Evolutionary conservation across 1,284 basidiomycete genomes (phyloP).

Genomic region (Pyrrhoderma noxium): DNA sequence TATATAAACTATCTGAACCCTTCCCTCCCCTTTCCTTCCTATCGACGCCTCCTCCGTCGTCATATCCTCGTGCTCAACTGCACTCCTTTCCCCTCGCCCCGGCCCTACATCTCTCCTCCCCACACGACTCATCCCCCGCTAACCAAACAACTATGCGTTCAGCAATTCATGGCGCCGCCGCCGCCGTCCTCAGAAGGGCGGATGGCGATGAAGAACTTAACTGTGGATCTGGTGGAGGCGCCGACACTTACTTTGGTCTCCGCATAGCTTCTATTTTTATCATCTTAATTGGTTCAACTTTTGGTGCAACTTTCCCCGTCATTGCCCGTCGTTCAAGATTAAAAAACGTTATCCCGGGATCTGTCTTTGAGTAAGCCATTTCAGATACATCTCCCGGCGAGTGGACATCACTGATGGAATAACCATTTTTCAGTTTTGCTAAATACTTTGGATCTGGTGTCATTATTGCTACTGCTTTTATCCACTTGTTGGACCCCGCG

Average conservation of each 20-base stretch:
- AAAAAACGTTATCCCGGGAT: slow-evolving; percentile 50
- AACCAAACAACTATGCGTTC: slow-evolving; percentile 5
- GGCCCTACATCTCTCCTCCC: too few relatives aligned
- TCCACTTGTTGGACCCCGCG: slow-evolving; percentile 77
- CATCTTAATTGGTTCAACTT: slow-evolving; percentile 63
- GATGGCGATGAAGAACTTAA: slow-evolving; percentile 22
- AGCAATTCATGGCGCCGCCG: not conserved
- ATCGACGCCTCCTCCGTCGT: not conserved
- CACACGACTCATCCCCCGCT: too few relatives aligned
- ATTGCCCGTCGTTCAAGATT: slow-evolving; percentile 54
- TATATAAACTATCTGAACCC: not conserved
- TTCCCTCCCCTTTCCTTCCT: not conserved
- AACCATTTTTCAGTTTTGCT: slow-evolving; percentile 60
- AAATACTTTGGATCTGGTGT: slow-evolving; percentile 96
- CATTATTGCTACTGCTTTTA: slow-evolving; percentile 90
- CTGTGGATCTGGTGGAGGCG: slow-evolving; percentile 32
- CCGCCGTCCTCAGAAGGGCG: not conserved
- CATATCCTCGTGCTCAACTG: not conserved
- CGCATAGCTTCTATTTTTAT: slow-evolving; percentile 87
- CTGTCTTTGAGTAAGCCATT: slow-evolving; percentile 61
- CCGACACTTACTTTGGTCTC: slow-evolving; percentile 36
- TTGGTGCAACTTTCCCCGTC: slow-evolving; percentile 80
- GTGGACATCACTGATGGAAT: too few relatives aligned
- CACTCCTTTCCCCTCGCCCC: not conserved
- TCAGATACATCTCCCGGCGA: too few relatives aligned